These are phyloP conservation scores for Eragrostis curvula DNA, from an alignment of 176 grass and related monocot genomes.

Conservation along the genomic window DNA sequence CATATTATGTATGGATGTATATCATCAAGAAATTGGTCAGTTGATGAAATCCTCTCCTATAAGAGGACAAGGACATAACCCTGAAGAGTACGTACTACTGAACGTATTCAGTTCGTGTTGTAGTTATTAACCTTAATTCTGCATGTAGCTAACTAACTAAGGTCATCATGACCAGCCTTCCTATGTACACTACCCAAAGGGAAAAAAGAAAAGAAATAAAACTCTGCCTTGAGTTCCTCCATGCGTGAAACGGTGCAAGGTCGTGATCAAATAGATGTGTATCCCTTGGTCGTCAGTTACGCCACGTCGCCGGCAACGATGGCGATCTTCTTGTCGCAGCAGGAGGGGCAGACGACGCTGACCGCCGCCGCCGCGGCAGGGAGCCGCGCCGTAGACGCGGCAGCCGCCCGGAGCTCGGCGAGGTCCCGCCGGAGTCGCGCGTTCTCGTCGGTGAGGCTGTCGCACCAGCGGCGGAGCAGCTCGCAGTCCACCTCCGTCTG, in stretches of 20 bases:
- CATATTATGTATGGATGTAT: background rate
- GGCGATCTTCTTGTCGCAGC: constrained; percentile 21
- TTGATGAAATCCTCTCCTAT: background rate
- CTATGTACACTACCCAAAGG: background rate
- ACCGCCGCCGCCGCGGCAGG: background rate
- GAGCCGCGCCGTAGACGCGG: background rate
- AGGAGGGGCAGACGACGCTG: constrained; percentile 32
- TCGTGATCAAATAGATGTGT: background rate
- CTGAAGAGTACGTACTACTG: background rate
- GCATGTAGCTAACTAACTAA: background rate
- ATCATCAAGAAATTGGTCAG: background rate
- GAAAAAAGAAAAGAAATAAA: background rate
- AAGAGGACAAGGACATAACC: background rate
- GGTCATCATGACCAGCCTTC: background rate
- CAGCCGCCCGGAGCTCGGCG: constrained; percentile 22
- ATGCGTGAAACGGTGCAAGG: background rate
- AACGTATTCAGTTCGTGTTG: background rate
- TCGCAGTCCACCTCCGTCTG: constrained; percentile 69
- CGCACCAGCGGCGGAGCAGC: constrained; percentile 56
- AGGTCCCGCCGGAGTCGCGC: constrained; percentile 38
- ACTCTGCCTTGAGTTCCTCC: background rate
- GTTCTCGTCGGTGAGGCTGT: constrained; percentile 58
- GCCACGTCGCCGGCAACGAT: background rate
- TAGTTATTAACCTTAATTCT: background rate
- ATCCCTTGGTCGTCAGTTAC: background rate